These are phyloP conservation scores for Trichoderma harzianum DNA, from an alignment of 2,329 filamentous ascomycete genomes.

Conservation along the genomic window DNA sequence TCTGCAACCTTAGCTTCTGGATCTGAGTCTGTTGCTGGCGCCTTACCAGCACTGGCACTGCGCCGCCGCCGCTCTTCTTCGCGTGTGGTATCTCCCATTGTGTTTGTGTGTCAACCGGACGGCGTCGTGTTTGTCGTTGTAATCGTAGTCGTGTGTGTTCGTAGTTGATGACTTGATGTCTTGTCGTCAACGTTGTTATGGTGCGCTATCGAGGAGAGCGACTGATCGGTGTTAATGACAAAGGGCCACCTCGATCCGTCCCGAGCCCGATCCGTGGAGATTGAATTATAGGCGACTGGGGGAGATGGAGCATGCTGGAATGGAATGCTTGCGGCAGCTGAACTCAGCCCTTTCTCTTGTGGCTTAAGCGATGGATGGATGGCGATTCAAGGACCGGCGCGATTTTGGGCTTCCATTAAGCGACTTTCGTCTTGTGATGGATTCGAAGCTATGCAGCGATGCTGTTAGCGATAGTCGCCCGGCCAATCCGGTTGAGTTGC, in stretches of 20 bases:
- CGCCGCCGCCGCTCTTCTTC: neutral
- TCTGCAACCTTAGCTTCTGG: conserved; percentile 10
- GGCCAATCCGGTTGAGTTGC: neutral
- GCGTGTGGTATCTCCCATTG: conserved; percentile 6
- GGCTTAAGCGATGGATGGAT: neutral
- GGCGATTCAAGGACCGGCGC: neutral
- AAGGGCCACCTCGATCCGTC: neutral
- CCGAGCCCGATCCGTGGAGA: neutral
- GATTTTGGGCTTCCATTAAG: neutral
- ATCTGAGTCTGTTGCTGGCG: neutral
- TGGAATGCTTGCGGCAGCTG: neutral
- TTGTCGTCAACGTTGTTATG: neutral
- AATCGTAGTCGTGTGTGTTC: neutral
- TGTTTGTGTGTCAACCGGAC: neutral
- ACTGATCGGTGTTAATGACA: neutral
- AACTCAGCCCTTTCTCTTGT: neutral
- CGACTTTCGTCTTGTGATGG: neutral
- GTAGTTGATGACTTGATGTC: neutral
- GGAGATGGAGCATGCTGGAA: neutral
- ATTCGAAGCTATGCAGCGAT: neutral
- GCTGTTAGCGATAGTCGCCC: neutral
- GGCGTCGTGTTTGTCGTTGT: neutral
- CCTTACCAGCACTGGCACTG: neutral
- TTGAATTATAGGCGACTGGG: neutral
- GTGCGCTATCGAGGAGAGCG: neutral